These are phyloP conservation scores for Stemphylium beticola DNA, from an alignment of 2,329 filamentous ascomycete species.

Conservation along the genomic window DNA sequence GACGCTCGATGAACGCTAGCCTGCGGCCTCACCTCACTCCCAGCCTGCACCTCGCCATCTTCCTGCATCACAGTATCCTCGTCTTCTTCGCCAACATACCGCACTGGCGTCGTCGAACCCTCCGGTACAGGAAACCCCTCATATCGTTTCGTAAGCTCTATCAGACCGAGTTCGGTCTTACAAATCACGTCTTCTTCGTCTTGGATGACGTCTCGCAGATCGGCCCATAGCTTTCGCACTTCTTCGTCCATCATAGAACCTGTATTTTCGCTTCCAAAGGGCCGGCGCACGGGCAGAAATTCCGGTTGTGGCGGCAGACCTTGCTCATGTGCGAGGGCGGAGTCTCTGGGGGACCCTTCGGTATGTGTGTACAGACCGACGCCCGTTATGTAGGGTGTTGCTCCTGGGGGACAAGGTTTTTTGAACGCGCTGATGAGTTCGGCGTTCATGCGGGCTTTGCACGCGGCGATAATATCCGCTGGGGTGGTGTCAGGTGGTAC, in stretches of 20 bases:
- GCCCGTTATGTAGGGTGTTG: slow-evolving; percentile 22
- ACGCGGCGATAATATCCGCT: slow-evolving; percentile 15
- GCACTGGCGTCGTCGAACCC: background rate
- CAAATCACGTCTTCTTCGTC: slow-evolving; percentile 1
- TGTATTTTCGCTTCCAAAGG: background rate
- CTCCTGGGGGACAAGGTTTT: background rate
- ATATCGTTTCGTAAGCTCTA: slow-evolving; percentile 5
- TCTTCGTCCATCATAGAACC: background rate
- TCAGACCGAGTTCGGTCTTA: background rate
- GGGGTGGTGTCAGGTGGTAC: background rate
- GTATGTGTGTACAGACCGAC: slow-evolving; percentile 39
- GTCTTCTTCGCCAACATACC: background rate
- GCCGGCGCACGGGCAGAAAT: slow-evolving; percentile 2
- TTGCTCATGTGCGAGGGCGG: background rate
- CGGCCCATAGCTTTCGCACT: background rate
- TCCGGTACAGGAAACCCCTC: background rate
- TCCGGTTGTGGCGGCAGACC: background rate
- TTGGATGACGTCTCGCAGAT: background rate
- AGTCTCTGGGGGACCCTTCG: slow-evolving; percentile 5
- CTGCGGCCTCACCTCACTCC: background rate
- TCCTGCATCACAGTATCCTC: background rate
- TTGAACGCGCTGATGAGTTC: slow-evolving; percentile 26
- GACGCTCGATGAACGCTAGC: background rate
- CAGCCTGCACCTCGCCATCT: background rate
- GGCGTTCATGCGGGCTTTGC: slow-evolving; percentile 26